phyloP scores from a whole-genome alignment of 2,329 filamentous ascomycete species.

The Hymenoscyphus salicellus region DNA sequence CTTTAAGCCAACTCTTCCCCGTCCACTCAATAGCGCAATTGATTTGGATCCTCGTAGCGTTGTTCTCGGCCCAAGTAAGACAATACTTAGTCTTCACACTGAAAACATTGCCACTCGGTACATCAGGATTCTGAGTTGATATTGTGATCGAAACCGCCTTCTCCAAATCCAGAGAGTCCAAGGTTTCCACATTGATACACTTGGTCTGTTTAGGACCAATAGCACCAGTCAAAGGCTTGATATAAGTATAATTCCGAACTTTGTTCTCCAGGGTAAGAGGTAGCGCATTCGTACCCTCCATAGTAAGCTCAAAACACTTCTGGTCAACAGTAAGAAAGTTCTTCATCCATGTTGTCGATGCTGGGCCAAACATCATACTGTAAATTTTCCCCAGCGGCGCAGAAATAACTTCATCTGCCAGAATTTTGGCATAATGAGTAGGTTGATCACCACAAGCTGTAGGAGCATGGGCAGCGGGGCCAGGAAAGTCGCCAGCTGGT shows the following conservation, averaged over 20 bases:
- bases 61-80: conserved; percentile 85
- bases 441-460: conserved; percentile 81
- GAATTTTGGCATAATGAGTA: conserved; percentile 77
- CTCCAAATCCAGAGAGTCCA: conserved; percentile 85
- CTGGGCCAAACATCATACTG: conserved; percentile 78
- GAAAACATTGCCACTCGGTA: conserved; percentile 91
- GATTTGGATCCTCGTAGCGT: conserved; percentile 79
- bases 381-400: conserved; percentile 93
- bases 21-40: conserved; percentile 94
- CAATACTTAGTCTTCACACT: conserved; percentile 92
- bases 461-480: conserved; percentile 73
- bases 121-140: conserved; percentile 86
- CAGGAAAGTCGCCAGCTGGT: conserved; percentile 68
- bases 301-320: conserved; percentile 82
- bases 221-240: conserved; percentile 79
- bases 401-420: conserved; percentile 81
- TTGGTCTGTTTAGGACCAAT: conserved; percentile 95
- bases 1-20: conserved; percentile 96
- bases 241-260: conserved; percentile 75
- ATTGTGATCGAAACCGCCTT: conserved; percentile 80
- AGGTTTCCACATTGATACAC: conserved; percentile 78
- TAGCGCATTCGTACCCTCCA: conserved; percentile 69
- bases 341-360: conserved; percentile 75
- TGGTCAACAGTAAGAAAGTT: conserved; percentile 85
- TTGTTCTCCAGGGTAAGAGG: conserved; percentile 73